Percentiles rank a stretch among this genome's conserved stretches.
Evolutionary conservation across 78 protist genomes (phyloP).

Genomic region (Dictyostelium brefeldianum): DNA sequence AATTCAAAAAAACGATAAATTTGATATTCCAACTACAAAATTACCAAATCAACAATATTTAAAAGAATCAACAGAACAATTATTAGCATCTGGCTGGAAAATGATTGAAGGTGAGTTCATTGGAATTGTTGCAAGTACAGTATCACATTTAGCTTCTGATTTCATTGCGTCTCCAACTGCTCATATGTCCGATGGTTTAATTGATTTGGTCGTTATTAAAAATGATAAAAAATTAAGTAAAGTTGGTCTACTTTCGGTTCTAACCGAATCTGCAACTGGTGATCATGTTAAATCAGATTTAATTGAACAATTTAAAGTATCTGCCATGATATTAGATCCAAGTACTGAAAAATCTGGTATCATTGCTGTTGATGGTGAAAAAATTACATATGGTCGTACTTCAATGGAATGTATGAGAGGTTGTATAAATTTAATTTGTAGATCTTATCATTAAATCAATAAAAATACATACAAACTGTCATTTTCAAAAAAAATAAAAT

Average conservation of each 20-base stretch:
- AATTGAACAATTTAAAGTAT: constrained; percentile 52
- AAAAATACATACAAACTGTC: background rate
- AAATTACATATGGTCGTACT: constrained; percentile 64
- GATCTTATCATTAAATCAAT: constrained; percentile 8
- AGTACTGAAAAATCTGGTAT: constrained; percentile 52
- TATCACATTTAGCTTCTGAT: constrained; percentile 64
- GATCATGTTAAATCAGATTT: constrained; percentile 36
- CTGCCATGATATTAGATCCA: constrained; percentile 54
- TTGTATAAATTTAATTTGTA: constrained; percentile 67
- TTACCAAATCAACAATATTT: constrained; percentile 4
- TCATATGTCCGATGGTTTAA: constrained; percentile 55
- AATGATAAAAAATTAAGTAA: constrained; percentile 28
- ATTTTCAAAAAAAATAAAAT: background rate
- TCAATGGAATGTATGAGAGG: constrained; percentile 79
- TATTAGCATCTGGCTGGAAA: constrained; percentile 24
- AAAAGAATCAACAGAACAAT: background rate
- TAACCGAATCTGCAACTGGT: constrained; percentile 52
- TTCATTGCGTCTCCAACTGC: constrained; percentile 76
- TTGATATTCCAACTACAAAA: background rate
- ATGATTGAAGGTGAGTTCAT: constrained; percentile 67
- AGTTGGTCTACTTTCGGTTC: constrained; percentile 16
- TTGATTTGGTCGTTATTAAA: constrained; percentile 37
- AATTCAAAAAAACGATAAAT: background rate
- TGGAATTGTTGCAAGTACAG: constrained; percentile 72
- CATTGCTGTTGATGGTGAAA: constrained; percentile 77